Evolutionary conservation across 164 flowering plant genomes (phyloP), one percentile per base, ranked within the genome.

Genomic region (Protea cynaroides): DNA sequence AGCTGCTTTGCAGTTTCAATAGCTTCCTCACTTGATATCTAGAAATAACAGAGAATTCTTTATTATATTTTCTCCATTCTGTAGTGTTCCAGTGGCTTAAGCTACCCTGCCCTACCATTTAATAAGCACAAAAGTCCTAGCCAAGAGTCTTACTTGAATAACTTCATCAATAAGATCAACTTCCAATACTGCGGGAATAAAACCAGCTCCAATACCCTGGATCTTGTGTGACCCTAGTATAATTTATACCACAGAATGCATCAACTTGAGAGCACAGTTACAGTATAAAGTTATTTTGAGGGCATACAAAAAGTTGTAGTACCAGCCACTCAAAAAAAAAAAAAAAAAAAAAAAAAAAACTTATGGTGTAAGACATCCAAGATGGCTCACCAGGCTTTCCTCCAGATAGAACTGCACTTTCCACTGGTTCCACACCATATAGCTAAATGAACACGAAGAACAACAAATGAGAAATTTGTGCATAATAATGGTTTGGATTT

Each of bases 121-220:
- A 37, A 37, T 37, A 37, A 37, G 40, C 40, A 29, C 12, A 8
- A 64, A 40, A 23, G 4, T 17, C 25, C 19, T 22, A 60, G 22
- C 44, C 23, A 60, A 54, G 52, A 15, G 15, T 36, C 72, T 65
- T 73, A 78, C 81, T 56, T 75, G 75, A 56, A 79, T 37, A 18
- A 79, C 76, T 69, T 72, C 82, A 72, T 79, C 82, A 53, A 79
- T 37, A 12, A 76, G 59, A 54, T 67, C 55, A 43, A 69, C 72
- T 11, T 75, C 88, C 76, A 87, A 73, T 63, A 80, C 82, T 7
- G 74, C 79, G 40, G 92, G 88, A 65, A 87, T 78, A 69, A 87
- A 78, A 65, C 92, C 92, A 62, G 92, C 83, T 34, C 92, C 92
- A 75, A 86, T 83, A 64, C 89, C 92, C 74, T 86, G 89, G 40